A percentile compares a stretch with the other conserved stretches of the same genome.
Evolutionary conservation across 805 yeast genomes (phyloP).

Genomic region (Ogataea saltuana): DNA sequence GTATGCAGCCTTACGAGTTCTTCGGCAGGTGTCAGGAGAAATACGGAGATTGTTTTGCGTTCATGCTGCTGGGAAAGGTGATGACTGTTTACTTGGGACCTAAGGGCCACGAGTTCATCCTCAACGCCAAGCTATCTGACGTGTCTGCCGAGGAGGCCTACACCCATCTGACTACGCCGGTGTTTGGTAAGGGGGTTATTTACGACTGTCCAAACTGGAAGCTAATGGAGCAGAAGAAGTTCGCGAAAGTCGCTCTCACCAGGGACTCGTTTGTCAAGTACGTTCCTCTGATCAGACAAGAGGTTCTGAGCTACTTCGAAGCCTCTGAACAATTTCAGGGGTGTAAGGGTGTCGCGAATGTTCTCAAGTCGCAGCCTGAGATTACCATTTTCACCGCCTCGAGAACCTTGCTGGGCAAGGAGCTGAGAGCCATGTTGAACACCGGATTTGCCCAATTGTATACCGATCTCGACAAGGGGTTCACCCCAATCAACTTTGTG

Average conservation of each 20-base stretch:
- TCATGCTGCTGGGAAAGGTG: slow-evolving; percentile 81
- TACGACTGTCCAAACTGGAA: slow-evolving; percentile 94
- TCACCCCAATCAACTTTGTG: slow-evolving; percentile 93
- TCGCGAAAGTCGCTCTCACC: slow-evolving; percentile 87
- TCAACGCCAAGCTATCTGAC: slow-evolving; percentile 84
- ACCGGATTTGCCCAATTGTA: slow-evolving; percentile 81
- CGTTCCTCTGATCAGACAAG: slow-evolving; percentile 86
- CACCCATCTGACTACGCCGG: slow-evolving; percentile 97
- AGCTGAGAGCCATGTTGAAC: slow-evolving; percentile 80
- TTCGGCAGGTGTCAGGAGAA: slow-evolving; percentile 75
- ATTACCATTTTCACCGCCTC: slow-evolving; percentile 96
- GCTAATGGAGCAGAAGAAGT: slow-evolving; percentile 98
- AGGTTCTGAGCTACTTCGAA: slow-evolving; percentile 65
- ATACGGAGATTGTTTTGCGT: slow-evolving; percentile 92
- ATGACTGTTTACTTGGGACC: slow-evolving; percentile 98
- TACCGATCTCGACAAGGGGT: slow-evolving; percentile 93
- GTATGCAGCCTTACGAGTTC: slow-evolving; percentile 91
- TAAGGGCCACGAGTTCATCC: slow-evolving; percentile 94
- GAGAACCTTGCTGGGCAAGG: slow-evolving; percentile 86
- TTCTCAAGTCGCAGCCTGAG: slow-evolving; percentile 87
- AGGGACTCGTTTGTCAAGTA: slow-evolving; percentile 79
- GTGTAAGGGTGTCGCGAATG: slow-evolving; percentile 54
- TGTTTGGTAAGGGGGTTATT: slow-evolving; percentile 95
- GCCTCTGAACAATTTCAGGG: slow-evolving; percentile 50
- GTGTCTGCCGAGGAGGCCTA: slow-evolving; percentile 97